Evolutionary conservation across 2,329 filamentous ascomycete species (phyloP).

Genomic region (Bimuria novae-zelandiae): DNA sequence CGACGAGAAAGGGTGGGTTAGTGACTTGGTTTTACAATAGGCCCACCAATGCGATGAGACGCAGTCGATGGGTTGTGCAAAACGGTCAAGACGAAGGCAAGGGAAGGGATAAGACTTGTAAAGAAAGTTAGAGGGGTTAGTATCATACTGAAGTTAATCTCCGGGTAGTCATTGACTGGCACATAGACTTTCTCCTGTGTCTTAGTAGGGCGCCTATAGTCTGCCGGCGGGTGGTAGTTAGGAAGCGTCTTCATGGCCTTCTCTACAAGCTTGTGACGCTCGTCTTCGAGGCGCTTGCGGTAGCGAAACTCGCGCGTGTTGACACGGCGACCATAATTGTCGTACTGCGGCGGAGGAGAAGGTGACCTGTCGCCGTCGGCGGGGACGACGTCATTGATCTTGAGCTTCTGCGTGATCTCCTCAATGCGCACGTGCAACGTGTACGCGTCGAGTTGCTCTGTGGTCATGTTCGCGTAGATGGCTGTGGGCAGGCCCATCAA

Average conservation of each 20-base stretch:
- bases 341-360: slow-evolving; percentile 94
- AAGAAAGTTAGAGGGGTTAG: slow-evolving; percentile 80
- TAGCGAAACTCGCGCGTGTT: slow-evolving; percentile 99
- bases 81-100: slow-evolving; percentile 52
- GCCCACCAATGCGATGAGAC: slow-evolving; percentile 34
- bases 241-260: slow-evolving; percentile 99
- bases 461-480: slow-evolving; percentile 97
- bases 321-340: slow-evolving; percentile 98
- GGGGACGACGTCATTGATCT: slow-evolving; percentile 98
- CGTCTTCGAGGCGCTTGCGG: slow-evolving; percentile 95
- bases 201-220: slow-evolving; percentile 98
- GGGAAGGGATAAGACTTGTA: slow-evolving; percentile 49
- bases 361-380: slow-evolving; percentile 95
- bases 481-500: slow-evolving; percentile 96
- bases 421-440: slow-evolving; percentile 95
- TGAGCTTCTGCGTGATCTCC: slow-evolving; percentile 98
- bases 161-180: slow-evolving; percentile 99
- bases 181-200: slow-evolving; percentile 99
- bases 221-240: slow-evolving; percentile 98
- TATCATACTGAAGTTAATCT: slow-evolving; percentile 99
- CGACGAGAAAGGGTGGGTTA: slow-evolving; percentile 42
- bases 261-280: slow-evolving; percentile 97
- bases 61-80: slow-evolving; percentile 41
- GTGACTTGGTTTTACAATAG: slow-evolving; percentile 47
- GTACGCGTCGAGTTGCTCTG: slow-evolving; percentile 96